A percentile compares a stretch with the other conserved stretches of the same genome.
Evolutionary conservation across 176 grass and related monocot species (phyloP).

Genomic region (Aegilops tauschii): DNA sequence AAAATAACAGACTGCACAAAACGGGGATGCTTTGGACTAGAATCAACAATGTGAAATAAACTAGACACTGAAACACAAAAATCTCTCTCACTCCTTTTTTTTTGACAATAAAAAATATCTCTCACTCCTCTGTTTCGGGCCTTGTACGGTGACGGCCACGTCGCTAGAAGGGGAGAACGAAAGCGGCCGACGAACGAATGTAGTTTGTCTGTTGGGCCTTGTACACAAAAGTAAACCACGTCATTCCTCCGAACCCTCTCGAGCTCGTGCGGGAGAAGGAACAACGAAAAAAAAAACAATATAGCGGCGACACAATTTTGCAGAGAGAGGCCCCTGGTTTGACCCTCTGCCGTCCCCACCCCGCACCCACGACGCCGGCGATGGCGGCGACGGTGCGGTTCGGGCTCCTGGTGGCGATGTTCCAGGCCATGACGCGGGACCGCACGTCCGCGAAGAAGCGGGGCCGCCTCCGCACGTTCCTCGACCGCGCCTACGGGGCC

Average conservation of each 20-base stretch:
- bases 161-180: too few relatives aligned
- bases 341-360: background rate
- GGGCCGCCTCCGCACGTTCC: slow-evolving; percentile 67
- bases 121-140: too few relatives aligned
- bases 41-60: too few relatives aligned
- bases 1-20: too few relatives aligned
- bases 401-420: slow-evolving; percentile 80
- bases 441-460: slow-evolving; percentile 68
- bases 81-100: too few relatives aligned
- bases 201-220: too few relatives aligned
- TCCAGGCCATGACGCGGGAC: slow-evolving; percentile 76
- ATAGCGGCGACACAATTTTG: background rate
- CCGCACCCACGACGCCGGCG: background rate
- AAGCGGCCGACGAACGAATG: too few relatives aligned
- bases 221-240: too few relatives aligned
- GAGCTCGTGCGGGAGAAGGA: slow-evolving; percentile 1
- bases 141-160: too few relatives aligned
- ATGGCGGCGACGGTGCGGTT: slow-evolving; percentile 82
- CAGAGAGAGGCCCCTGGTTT: background rate
- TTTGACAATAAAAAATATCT: too few relatives aligned
- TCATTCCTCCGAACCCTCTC: background rate
- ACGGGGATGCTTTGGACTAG: too few relatives aligned
- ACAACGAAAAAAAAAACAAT: background rate
- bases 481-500: slow-evolving; percentile 68
- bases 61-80: too few relatives aligned